A percentile compares a stretch with the other conserved stretches of the same genome.
These are phyloP conservation scores for Wickerhamomyces sp. DNA, from an alignment of 1,139 yeast species.

Conservation along the genomic window DNA sequence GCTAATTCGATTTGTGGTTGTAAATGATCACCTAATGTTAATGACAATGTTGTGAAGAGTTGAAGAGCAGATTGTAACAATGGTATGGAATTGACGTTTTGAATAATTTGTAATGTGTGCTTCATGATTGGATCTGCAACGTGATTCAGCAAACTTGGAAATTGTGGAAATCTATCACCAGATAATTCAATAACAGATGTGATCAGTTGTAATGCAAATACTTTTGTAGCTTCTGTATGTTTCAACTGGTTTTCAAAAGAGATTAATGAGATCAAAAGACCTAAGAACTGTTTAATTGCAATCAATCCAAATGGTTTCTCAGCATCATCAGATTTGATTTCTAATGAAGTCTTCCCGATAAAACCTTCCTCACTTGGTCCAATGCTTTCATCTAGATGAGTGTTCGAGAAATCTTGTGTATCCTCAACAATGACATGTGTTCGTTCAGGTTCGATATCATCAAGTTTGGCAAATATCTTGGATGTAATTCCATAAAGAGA, in stretches of 20 bases:
- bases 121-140: constrained; percentile 80
- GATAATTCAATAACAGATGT: constrained; percentile 79
- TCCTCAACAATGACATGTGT: constrained; percentile 25
- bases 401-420: constrained; percentile 30
- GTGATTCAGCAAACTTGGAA: constrained; percentile 60
- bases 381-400: constrained; percentile 28
- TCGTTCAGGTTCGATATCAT: constrained; percentile 48
- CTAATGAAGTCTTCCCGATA: constrained; percentile 20
- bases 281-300: constrained; percentile 40
- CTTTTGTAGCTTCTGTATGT: constrained; percentile 83
- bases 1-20: constrained; percentile 68
- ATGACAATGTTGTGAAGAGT: constrained; percentile 62
- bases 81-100: constrained; percentile 59
- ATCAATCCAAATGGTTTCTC: constrained; percentile 30
- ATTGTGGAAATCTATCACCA: constrained; percentile 61
- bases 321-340: constrained; percentile 13
- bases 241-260: constrained; percentile 80
- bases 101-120: constrained; percentile 73
- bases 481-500: constrained; percentile 70
- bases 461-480: constrained; percentile 59
- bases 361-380: constrained; percentile 26
- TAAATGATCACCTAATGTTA: constrained; percentile 52
- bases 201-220: constrained; percentile 73
- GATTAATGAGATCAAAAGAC: constrained; percentile 75
- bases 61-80: constrained; percentile 73